These are phyloP conservation scores for Mycena filopes DNA, from an alignment of 768 basidiomycete genomes.

Conservation along the genomic window DNA sequence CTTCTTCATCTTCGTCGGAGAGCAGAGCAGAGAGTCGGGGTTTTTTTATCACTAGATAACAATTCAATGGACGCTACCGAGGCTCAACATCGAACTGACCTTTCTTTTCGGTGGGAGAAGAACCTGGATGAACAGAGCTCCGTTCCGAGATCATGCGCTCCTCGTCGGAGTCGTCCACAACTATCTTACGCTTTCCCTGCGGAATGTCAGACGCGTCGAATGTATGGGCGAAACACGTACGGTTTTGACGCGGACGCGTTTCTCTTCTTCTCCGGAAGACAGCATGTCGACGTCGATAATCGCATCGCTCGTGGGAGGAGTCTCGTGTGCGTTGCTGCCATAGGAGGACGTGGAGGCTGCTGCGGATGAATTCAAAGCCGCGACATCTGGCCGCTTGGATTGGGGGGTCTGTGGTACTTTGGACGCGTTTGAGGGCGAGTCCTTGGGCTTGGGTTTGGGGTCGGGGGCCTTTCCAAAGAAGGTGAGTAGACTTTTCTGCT, in stretches of 20 bases:
- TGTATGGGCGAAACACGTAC: conserved; percentile 39
- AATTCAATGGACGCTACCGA: background rate
- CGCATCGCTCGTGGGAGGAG: conserved; percentile 80
- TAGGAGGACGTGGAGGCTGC: conserved; percentile 58
- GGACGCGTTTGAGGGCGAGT: conserved; percentile 43
- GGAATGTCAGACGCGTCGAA: conserved; percentile 40
- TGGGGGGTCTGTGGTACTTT: conserved; percentile 55
- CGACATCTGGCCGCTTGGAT: conserved; percentile 43
- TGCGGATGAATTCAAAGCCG: conserved; percentile 50
- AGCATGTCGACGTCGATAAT: conserved; percentile 82
- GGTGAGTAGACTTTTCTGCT: conserved; percentile 80
- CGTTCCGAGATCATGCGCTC: conserved; percentile 51
- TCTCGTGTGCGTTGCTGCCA: conserved; percentile 59
- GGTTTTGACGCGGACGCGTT: conserved; percentile 38
- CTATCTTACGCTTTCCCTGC: conserved; percentile 73
- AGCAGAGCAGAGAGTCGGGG: conserved; percentile 62
- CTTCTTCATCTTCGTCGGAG: conserved; percentile 63
- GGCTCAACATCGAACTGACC: conserved; percentile 35
- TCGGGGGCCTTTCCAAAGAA: conserved; percentile 62
- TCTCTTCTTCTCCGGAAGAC: conserved; percentile 52
- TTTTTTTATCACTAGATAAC: conserved; percentile 58
- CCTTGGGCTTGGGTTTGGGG: conserved; percentile 29
- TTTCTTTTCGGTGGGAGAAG: conserved; percentile 52
- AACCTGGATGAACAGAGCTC: conserved; percentile 40
- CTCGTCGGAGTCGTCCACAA: conserved; percentile 80